Conservation (phyloP, 352 stramenopile species). For the Pythium rishiriense region DNA sequence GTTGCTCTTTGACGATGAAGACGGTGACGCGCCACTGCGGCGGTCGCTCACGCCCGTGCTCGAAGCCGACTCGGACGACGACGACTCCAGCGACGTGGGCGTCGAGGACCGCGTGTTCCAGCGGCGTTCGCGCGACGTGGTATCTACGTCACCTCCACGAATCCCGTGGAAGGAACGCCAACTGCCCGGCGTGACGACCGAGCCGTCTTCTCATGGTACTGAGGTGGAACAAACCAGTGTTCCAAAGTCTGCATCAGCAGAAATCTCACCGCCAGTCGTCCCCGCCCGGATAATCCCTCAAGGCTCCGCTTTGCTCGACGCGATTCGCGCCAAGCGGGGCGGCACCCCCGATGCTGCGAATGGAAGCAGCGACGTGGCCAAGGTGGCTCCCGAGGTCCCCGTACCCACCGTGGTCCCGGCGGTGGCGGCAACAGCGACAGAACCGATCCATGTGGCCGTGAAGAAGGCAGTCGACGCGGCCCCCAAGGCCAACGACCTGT, state of each 20-base stretch:
- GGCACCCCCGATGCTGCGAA: background rate
- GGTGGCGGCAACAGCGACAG: background rate
- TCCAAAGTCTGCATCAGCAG: background rate
- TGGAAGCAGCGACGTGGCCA: background rate
- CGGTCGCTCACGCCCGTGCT: slow-evolving; percentile 19
- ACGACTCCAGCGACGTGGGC: slow-evolving; percentile 4
- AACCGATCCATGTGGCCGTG: background rate
- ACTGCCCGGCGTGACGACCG: background rate
- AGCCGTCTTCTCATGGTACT: background rate
- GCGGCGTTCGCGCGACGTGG: background rate
- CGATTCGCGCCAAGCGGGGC: slow-evolving; percentile 25
- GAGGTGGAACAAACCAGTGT: background rate
- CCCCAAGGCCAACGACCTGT: slow-evolving; percentile 14
- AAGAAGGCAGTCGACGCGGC: slow-evolving; percentile 1
- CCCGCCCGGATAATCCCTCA: background rate
- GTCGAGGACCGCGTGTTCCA: background rate
- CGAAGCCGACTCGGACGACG: slow-evolving; percentile 13
- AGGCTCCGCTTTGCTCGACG: slow-evolving; percentile 21
- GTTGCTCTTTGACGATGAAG: background rate
- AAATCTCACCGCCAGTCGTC: background rate
- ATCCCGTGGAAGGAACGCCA: slow-evolving; percentile 33
- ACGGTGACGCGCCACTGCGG: background rate
- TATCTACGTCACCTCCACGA: background rate
- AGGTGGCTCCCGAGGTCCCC: background rate
- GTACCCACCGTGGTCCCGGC: too few species aligned